Percentiles rank a stretch among this genome's conserved stretches.
Evolutionary conservation across 2,329 filamentous ascomycete species (phyloP).

Genomic region (Mariannaea sp.): DNA sequence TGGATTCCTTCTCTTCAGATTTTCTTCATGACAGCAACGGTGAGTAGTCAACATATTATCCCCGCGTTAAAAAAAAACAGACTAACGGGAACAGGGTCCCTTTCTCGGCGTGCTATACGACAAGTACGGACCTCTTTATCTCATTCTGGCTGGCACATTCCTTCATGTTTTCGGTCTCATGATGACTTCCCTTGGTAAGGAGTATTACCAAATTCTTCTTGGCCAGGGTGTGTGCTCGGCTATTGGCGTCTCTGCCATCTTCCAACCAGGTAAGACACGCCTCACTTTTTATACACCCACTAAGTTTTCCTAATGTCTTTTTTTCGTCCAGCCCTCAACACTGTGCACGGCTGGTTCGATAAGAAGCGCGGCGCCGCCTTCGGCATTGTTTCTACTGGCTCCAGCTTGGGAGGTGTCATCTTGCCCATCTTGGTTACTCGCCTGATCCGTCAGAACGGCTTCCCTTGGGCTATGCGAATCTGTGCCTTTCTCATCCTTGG

Average conservation of each 20-base stretch:
- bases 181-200: slow-evolving; percentile 57
- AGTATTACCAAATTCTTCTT: slow-evolving; percentile 50
- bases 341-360: slow-evolving; percentile 1
- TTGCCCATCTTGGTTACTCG: slow-evolving; percentile 16
- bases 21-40: slow-evolving; percentile 56
- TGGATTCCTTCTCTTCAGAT: slow-evolving; percentile 63
- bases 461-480: slow-evolving; percentile 30
- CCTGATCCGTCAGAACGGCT: slow-evolving; percentile 4
- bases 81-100: no score
- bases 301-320: no score
- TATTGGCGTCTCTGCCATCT: slow-evolving; percentile 41
- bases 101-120: slow-evolving; percentile 67
- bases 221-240: slow-evolving; percentile 46
- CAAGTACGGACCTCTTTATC: slow-evolving; percentile 61
- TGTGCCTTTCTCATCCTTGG: slow-evolving; percentile 45
- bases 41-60: no score
- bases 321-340: no score
- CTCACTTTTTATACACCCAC: no score
- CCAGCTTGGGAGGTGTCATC: slow-evolving; percentile 11
- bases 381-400: slow-evolving; percentile 9
- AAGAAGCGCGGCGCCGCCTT: slow-evolving; percentile 5
- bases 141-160: slow-evolving; percentile 57
- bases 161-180: slow-evolving; percentile 65
- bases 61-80: no score
- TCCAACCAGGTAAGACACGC: slow-evolving; percentile 34